These are phyloP conservation scores for Agarophyton chilense DNA, from an alignment of 23 red algal genomes.

Conservation along the genomic window DNA sequence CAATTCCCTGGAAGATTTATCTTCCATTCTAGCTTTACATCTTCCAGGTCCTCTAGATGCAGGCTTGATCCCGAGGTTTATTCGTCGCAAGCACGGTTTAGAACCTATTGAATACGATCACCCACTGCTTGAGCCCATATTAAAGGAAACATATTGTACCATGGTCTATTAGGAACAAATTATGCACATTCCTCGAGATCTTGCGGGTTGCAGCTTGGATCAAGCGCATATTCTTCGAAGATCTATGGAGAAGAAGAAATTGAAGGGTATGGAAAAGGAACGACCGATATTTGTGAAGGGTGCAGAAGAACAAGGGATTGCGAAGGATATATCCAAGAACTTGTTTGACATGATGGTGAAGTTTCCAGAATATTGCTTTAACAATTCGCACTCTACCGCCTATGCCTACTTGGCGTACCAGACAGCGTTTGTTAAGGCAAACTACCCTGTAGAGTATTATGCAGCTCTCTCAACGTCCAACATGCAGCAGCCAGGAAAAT, in stretches of 20 bases:
- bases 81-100: conserved; percentile 81
- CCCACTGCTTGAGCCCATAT: conserved; percentile 83
- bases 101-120: conserved; percentile 83
- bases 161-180: conserved; percentile 99
- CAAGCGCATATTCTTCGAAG: conserved; percentile 93
- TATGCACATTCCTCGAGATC: conserved; percentile 88
- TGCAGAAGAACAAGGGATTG: conserved; percentile 51
- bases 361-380: conserved; percentile 99
- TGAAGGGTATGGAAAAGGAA: conserved; percentile 90
- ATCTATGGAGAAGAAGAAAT: conserved; percentile 98
- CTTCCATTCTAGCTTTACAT: conserved; percentile 93
- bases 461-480: conserved; percentile 78
- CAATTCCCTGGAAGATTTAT: conserved; percentile 87
- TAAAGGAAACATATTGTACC: conserved; percentile 91
- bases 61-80: conserved; percentile 90
- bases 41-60: conserved; percentile 96
- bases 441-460: conserved; percentile 90
- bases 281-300: conserved; percentile 76
- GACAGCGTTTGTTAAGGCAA: conserved; percentile 93
- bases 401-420: conserved; percentile 95
- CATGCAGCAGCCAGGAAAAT: conserved; percentile 69
- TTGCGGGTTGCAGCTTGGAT: conserved; percentile 91
- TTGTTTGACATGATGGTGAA: conserved; percentile 91
- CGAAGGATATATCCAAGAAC: conserved; percentile 39
- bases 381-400: conserved; percentile 95